Base-by-base conservation (phyloP, 2,329 filamentous ascomycete species). In the Torrubiella hemipterigena region DNA sequence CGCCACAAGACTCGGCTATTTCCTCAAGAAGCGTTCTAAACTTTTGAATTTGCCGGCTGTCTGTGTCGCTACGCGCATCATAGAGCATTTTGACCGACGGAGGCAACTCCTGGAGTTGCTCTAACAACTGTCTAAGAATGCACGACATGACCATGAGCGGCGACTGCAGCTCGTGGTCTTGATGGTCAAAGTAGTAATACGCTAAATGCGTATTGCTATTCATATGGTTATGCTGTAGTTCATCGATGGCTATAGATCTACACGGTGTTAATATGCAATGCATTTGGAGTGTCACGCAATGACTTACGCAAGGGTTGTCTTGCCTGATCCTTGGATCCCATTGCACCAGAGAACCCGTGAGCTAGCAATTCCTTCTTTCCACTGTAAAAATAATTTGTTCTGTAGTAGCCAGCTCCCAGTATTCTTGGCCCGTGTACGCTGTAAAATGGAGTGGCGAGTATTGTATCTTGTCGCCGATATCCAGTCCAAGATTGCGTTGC, bases 131-230 rank as follows among this genome's bases (percentile, higher is more conserved):
- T 18, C 46, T 39, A 6, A 49, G 37, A 12, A 53, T 29, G 17
- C 40, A 40, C 23, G 42, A 38, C 17, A 44, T 34, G 10, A 50
- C 36, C 8, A 41, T 35, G 8, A 35, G 30, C 2, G 40, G 32
- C 17, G 32, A 37, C 24, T 48, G 47, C 12, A 37, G 29, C 13
- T 44, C 35, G 17, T 42, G 42, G 21, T 52, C 48, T 14, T 41
- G 44, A 33, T 49, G 47, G 36, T 51, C 48, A 32, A 45, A 51
- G 36, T 52, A 53, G 22, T 45, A 44, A 32, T 41, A 46, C 8
- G 41, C 40, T n/a, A 52, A 9, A 31, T 35, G 22, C 32, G 21
- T 6, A 7, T 13, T 8, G 5, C 27, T 11, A 12, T 17, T 12
- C 5, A 6, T n/a, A n/a, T 11, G 3, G 4, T 12, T 5, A 12